Percentiles rank a stretch among this genome's conserved stretches.
Evolutionary conservation across 2,329 filamentous ascomycete species (phyloP).

Genomic region (Pseudocercospora vitis): DNA sequence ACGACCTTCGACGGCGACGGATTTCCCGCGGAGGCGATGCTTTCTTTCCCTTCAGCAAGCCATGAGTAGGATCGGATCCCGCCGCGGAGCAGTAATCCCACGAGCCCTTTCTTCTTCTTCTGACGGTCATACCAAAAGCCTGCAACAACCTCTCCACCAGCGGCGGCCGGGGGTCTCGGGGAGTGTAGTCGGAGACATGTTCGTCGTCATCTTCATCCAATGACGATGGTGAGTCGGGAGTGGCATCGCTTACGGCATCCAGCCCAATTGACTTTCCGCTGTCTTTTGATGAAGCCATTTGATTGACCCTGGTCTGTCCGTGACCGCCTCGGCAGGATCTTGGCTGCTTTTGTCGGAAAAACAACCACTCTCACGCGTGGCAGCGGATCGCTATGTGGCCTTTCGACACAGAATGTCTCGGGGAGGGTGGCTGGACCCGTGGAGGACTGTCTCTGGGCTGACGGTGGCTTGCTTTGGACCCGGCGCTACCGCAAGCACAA

Average conservation of each 20-base stretch:
- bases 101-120: slow-evolving; percentile 6
- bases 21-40: slow-evolving; percentile 16
- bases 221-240: slow-evolving; percentile 13
- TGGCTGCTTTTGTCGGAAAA: too few relatives aligned
- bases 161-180: slow-evolving; percentile 4
- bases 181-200: slow-evolving; percentile 9
- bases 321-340: not conserved
- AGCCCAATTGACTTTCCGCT: slow-evolving; percentile 1
- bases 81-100: slow-evolving; percentile 15
- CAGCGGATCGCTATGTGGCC: too few relatives aligned
- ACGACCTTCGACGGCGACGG: slow-evolving; percentile 16
- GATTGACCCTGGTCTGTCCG: not conserved
- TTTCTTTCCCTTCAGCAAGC: slow-evolving; percentile 12
- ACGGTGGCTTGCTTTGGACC: too few relatives aligned
- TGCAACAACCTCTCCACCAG: slow-evolving; percentile 9
- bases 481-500: too few relatives aligned
- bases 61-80: slow-evolving; percentile 12
- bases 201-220: slow-evolving; percentile 14
- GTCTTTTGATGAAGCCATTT: not conserved
- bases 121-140: slow-evolving; percentile 11
- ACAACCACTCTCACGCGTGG: too few relatives aligned
- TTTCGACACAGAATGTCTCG: not conserved
- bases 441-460: too few relatives aligned
- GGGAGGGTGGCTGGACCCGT: too few relatives aligned
- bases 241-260: slow-evolving; percentile 1